Evolutionary conservation across 2,329 filamentous ascomycete species (phyloP).

Genomic region (Pseudomassariella vexata): DNA sequence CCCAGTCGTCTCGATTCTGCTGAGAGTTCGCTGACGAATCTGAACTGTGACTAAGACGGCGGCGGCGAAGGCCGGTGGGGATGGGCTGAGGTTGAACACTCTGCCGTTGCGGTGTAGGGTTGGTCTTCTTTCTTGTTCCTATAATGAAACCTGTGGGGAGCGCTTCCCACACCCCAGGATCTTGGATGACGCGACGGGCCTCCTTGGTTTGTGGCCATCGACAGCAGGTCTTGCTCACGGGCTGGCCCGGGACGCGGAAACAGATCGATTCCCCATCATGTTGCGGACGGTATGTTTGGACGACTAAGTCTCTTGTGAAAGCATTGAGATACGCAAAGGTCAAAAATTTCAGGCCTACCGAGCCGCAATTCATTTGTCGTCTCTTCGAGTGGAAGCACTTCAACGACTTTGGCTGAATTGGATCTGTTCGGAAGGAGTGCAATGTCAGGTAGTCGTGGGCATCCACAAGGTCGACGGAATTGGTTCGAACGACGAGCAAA

Average conservation of each 20-base stretch:
- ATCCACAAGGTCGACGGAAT: constrained; percentile 56
- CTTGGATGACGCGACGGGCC: constrained; percentile 45
- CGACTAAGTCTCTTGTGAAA: constrained; percentile 55
- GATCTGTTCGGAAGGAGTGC: constrained; percentile 56
- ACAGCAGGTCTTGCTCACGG: constrained; percentile 38
- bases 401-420: constrained; percentile 53
- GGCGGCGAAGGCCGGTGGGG: constrained; percentile 21
- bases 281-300: constrained; percentile 57
- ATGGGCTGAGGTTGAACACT: constrained; percentile 12
- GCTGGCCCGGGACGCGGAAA: constrained; percentile 39
- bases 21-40: too few species aligned
- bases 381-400: constrained; percentile 51
- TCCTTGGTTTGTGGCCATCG: constrained; percentile 47
- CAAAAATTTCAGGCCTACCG: constrained; percentile 54
- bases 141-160: constrained; percentile 55
- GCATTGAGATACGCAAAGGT: constrained; percentile 57
- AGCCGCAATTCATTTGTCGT: constrained; percentile 46
- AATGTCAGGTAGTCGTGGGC: constrained; percentile 49
- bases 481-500: constrained; percentile 53
- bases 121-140: constrained; percentile 49
- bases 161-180: constrained; percentile 61
- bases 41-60: constrained; percentile 12
- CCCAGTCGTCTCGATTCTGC: constrained; percentile 35
- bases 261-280: constrained; percentile 51
- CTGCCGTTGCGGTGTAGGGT: constrained; percentile 15